Evolutionary conservation across 148 eudicot species (phyloP), one percentile per base, ranked within the genome.

Genomic region (Talinum fruticosum): DNA sequence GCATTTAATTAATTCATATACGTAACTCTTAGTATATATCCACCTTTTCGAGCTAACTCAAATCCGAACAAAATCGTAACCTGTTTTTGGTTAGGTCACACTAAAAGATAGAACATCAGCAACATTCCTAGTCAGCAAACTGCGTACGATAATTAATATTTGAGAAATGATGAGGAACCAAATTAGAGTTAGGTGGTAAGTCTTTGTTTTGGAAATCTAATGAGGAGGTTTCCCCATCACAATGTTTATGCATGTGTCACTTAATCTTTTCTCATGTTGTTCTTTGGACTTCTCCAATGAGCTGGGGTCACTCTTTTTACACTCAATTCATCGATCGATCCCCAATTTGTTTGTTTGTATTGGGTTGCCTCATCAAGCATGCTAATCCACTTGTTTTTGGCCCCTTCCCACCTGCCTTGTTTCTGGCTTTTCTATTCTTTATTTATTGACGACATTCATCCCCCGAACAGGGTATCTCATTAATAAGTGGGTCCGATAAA

Each of bases 91-190:
- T 18, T 59, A 8, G 28, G 28, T 59, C n/a, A n/a, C n/a, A 59
- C 3, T 23, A 23, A 2, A 59, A 5, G 64, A 6, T n/a, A 24
- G 64, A 59, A 59, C 12, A 59, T 13, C 12, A 24, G 2, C 64
- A 59, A n/a, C 64, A 59, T 59, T 59, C 64, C 64, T 59, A 59
- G 64, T 59, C 64, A 59, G 64, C 64, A 59, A 59, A 59, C 10
- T 59, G 8, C n/a, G 26, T 59, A 59, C 29, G 26, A 5, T 18
- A 51, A 0, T 51, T 51, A 23, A 51, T 51, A 6, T 51, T 51
- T 51, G 6, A 51, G 6, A 51, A 51, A 51, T 51, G 4, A 0
- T 51, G 57, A 19, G 57, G 6, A 2, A 19, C 23, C 57, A 41
- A 41, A 41, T 41, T 41, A 41, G 47, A 41, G 44, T 51, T 51